These are phyloP conservation scores for Piedraia hortae DNA, from an alignment of 2,329 filamentous ascomycete genomes.

Conservation along the genomic window DNA sequence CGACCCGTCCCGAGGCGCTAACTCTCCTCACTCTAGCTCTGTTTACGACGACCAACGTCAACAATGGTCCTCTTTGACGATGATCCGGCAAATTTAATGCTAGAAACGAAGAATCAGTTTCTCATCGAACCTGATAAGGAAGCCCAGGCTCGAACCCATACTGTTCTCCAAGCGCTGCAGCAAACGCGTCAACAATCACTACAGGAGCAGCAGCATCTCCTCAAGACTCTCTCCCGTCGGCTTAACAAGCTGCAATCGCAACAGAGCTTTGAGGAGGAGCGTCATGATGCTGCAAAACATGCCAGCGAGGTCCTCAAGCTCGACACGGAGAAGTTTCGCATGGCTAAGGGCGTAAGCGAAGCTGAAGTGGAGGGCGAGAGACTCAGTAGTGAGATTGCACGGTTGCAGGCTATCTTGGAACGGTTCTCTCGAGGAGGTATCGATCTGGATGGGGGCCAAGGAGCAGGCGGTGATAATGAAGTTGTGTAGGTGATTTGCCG, in stretches of 20 bases:
- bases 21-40: too few species aligned
- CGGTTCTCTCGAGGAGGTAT: slow-evolving; percentile 70
- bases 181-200: slow-evolving; percentile 58
- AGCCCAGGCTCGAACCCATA: slow-evolving; percentile 56
- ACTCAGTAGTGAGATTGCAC: slow-evolving; percentile 49
- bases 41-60: too few species aligned
- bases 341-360: slow-evolving; percentile 73
- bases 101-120: slow-evolving; percentile 81
- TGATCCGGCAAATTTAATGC: slow-evolving; percentile 69
- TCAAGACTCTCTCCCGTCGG: slow-evolving; percentile 38
- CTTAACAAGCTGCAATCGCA: slow-evolving; percentile 48
- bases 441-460: slow-evolving; percentile 36
- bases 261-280: slow-evolving; percentile 44
- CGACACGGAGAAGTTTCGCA: slow-evolving; percentile 80
- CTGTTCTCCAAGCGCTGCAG: slow-evolving; percentile 58
- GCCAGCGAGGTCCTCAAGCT: slow-evolving; percentile 61
- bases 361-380: slow-evolving; percentile 86
- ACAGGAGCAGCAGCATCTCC: slow-evolving; percentile 11
- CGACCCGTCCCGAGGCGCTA: too few species aligned
- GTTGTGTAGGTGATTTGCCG: slow-evolving; percentile 15
- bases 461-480: slow-evolving; percentile 18
- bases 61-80: slow-evolving; percentile 74
- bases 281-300: slow-evolving; percentile 55
- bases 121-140: slow-evolving; percentile 73
- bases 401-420: slow-evolving; percentile 45